Conservation (phyloP, 768 basidiomycete species). For the Leccinum boreale region DNA sequence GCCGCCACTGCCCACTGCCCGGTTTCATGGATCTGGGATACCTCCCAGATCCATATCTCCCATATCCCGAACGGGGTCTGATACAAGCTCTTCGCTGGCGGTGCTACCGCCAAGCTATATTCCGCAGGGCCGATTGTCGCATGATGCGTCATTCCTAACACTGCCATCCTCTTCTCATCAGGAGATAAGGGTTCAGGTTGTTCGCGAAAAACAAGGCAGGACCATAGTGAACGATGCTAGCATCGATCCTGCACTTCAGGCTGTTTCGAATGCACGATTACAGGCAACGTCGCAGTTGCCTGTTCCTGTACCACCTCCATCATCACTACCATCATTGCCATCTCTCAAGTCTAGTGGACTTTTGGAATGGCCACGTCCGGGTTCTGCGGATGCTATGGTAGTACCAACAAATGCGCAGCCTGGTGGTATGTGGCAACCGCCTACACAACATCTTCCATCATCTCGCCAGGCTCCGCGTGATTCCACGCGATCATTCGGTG, state of each 20-base stretch:
- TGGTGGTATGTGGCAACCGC: slow-evolving; percentile 20
- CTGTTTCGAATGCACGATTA: slow-evolving; percentile 17
- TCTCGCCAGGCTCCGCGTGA: slow-evolving; percentile 23
- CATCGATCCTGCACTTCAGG: slow-evolving; percentile 33
- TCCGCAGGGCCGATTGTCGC: slow-evolving; percentile 33
- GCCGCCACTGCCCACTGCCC: background rate
- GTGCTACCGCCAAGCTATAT: slow-evolving; percentile 29
- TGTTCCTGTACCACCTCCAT: slow-evolving; percentile 20
- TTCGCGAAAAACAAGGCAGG: slow-evolving; percentile 26
- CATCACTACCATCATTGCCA: slow-evolving; percentile 49
- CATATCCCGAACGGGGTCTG: slow-evolving; percentile 19
- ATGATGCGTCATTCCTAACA: slow-evolving; percentile 35
- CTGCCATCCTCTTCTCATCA: slow-evolving; percentile 13
- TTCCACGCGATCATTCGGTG: slow-evolving; percentile 9
- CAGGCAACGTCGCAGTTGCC: slow-evolving; percentile 16
- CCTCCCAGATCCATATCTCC: slow-evolving; percentile 19
- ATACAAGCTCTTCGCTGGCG: slow-evolving; percentile 11
- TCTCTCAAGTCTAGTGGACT: slow-evolving; percentile 75
- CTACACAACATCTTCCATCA: slow-evolving; percentile 19
- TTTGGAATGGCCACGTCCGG: slow-evolving; percentile 52
- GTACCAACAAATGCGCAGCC: slow-evolving; percentile 11
- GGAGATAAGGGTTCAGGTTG: slow-evolving; percentile 16
- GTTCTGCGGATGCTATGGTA: slow-evolving; percentile 31
- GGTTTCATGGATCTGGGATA: slow-evolving; percentile 10
- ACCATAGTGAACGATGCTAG: slow-evolving; percentile 24